Base-by-base conservation (phyloP, 371 early-diverging fungal species). In the Blastocladiella emersonii region DNA sequence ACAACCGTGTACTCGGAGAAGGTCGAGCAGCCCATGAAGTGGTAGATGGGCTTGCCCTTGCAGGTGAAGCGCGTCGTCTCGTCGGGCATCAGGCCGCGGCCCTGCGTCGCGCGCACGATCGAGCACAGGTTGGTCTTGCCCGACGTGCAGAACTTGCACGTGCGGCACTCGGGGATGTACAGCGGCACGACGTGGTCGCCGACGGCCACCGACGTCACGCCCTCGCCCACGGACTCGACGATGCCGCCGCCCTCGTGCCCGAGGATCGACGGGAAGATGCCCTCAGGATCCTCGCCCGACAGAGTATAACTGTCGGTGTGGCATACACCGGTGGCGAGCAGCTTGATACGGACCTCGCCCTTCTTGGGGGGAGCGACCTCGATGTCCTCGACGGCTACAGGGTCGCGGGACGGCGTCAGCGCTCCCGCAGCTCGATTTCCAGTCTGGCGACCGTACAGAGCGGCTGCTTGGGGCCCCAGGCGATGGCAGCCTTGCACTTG, bases 151-250 rank as follows among this genome's bases (percentile, higher is more conserved):
- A 94, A 93, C 74, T 93, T 93, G 87, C 98, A 97, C 67, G 87
- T 72, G 45, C 82, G 73, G 77, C 97, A 96, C 76, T 94, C 90
- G 41, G 90, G 89, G 12, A 87, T 92, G 76, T 94, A 95, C 30
- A 95, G 80, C 30, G 98, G 95, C 64, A 97, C 86, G 63, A 96
- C 98, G 66, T 93, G 93, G 71, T 97, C 98, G 34, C 98, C 96
- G 1, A 80, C 79, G 61, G 77, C 72, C 41, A 97, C 88, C 30
- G 84, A 84, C 36, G 95, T 93, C 17, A 97, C 98, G 61, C 92
- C 95, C 68, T 93, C 93, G 65, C 98, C 98, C 21, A 97, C 85
- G 37, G 91, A 91, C 73, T 96, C 98, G 51, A 97, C 96, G 65
- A 95, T 72, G 71, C 94, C 92, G 57, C 89, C 92, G 64, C 94